phyloP scores from a whole-genome alignment of 805 yeast genomes.

The Saturnispora galanensis region DNA sequence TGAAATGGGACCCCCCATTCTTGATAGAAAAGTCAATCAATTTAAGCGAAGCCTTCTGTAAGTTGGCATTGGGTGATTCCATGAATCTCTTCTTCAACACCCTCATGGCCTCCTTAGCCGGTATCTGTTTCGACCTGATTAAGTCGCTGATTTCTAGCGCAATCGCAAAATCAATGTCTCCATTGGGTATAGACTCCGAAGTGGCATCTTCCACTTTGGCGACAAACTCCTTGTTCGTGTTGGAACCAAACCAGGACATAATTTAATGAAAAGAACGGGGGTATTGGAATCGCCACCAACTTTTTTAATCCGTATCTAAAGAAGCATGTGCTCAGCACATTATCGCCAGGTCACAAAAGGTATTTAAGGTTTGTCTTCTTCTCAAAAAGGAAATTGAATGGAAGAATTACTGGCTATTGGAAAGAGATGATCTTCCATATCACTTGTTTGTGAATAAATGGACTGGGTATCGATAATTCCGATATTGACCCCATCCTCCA shows the following conservation, averaged over 20 bases:
- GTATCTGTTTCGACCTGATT: constrained; percentile 70
- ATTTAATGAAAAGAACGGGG: not conserved
- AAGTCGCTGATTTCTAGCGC: constrained; percentile 83
- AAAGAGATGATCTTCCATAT: constrained; percentile 5
- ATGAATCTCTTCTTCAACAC: constrained; percentile 67
- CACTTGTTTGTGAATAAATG: not conserved
- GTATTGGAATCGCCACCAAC: not conserved
- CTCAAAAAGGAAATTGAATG: too few relatives aligned
- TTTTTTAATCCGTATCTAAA: not conserved
- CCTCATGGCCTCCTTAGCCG: constrained; percentile 77
- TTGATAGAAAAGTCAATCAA: constrained; percentile 81
- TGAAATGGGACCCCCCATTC: constrained; percentile 83
- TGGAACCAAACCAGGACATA: constrained; percentile 46
- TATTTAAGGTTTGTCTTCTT: too few relatives aligned
- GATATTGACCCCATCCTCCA: constrained; percentile 20
- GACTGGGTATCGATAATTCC: constrained; percentile 3
- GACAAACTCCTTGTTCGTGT: constrained; percentile 37
- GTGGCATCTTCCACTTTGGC: constrained; percentile 67
- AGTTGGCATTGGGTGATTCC: constrained; percentile 59
- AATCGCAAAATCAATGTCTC: constrained; percentile 63
- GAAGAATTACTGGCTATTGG: constrained; percentile 11
- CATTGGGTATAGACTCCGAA: constrained; percentile 83
- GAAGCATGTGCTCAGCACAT: too few relatives aligned
- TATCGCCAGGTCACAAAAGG: too few relatives aligned
- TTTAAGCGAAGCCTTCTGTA: constrained; percentile 64